Conservation (phyloP, 176 grass and related monocot species). For the Bothriochloa decipiens region DNA sequence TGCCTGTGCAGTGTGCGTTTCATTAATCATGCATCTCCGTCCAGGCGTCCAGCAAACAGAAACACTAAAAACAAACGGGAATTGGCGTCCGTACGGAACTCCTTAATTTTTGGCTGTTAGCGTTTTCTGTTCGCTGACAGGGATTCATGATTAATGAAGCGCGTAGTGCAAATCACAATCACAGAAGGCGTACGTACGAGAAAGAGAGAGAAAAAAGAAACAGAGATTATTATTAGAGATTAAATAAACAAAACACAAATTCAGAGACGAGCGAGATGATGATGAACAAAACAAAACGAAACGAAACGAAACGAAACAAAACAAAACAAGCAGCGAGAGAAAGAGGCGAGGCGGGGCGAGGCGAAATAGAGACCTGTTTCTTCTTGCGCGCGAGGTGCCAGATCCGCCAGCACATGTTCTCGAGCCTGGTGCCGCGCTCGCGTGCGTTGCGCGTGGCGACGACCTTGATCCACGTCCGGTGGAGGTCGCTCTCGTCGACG, state of each 20-base stretch:
- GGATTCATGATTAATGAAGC: too few species aligned
- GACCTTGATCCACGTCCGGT: constrained; percentile 99
- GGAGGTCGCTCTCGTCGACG: constrained; percentile 95
- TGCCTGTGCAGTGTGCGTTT: not conserved
- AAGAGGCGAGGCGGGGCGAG: not conserved
- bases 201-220: not conserved
- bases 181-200: not conserved
- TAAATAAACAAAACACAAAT: not conserved
- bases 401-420: constrained; percentile 99
- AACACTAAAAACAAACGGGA: not conserved
- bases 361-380: constrained; percentile 60
- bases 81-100: too few species aligned
- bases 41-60: not conserved
- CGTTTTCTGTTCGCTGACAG: too few species aligned
- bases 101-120: too few species aligned
- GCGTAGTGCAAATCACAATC: not conserved
- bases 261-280: not conserved
- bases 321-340: not conserved
- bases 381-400: constrained; percentile 99
- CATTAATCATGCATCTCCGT: not conserved
- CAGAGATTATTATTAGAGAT: not conserved
- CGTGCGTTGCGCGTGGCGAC: constrained; percentile 89
- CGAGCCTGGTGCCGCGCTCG: constrained; percentile 78
- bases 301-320: not conserved
- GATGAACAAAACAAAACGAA: not conserved